phyloP scores from a whole-genome alignment of 352 stramenopile species.

The Phytophthora litchii region DNA sequence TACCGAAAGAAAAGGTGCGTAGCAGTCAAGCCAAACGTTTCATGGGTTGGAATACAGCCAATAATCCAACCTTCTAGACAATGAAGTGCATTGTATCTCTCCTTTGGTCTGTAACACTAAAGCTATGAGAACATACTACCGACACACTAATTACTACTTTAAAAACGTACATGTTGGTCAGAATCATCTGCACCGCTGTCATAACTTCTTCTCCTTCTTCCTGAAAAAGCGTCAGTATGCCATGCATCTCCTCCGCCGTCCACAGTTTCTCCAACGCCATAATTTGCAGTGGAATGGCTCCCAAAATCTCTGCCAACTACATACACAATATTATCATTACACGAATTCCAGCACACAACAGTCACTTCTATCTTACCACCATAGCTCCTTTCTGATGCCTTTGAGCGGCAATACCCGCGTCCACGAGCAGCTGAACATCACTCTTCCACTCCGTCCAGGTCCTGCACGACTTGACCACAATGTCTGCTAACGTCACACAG shows the following conservation, averaged over 20 bases:
- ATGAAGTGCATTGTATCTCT: constrained; percentile 46
- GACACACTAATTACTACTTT: neutral
- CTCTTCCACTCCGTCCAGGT: constrained; percentile 53
- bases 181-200: constrained; percentile 42
- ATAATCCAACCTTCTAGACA: constrained; percentile 75
- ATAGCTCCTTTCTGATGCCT: constrained; percentile 33
- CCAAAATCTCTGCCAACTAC: constrained; percentile 55
- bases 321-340: constrained; percentile 2
- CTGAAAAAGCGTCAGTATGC: constrained; percentile 43
- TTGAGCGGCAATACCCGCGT: constrained; percentile 41
- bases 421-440: constrained; percentile 53
- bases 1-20: constrained; percentile 46
- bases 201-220: constrained; percentile 48
- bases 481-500: constrained; percentile 52
- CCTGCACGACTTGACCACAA: constrained; percentile 52
- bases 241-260: constrained; percentile 29
- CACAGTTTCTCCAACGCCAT: constrained; percentile 31
- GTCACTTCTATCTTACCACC: constrained; percentile 32
- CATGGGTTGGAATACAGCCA: constrained; percentile 52
- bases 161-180: constrained; percentile 50
- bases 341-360: neutral
- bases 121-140: constrained; percentile 6
- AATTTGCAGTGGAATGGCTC: constrained; percentile 57
- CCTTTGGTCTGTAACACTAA: constrained; percentile 36
- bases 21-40: constrained; percentile 56